Conservation (phyloP, 2,329 filamentous ascomycete genomes). For the Salinomyces thailandicus region DNA sequence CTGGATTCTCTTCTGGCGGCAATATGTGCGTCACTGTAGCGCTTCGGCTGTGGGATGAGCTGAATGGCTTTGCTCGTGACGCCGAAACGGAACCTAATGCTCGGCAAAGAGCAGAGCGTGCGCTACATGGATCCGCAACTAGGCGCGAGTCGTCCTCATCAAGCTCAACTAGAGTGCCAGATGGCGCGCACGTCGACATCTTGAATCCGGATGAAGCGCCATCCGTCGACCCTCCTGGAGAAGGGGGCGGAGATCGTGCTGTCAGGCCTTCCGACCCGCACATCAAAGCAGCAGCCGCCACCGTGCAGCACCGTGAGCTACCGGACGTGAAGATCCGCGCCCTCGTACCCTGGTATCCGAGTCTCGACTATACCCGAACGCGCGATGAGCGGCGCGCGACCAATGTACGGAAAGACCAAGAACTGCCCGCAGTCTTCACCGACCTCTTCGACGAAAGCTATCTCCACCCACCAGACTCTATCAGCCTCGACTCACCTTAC, state of each 20-base stretch:
- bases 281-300: constrained; percentile 1
- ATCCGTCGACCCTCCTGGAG: constrained; percentile 1
- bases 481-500: constrained; percentile 47
- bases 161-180: constrained; percentile 12
- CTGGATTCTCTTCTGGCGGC: constrained; percentile 53
- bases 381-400: constrained; percentile 48
- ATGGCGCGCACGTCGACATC: constrained; percentile 7
- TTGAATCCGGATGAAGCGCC: constrained; percentile 4
- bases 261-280: background rate
- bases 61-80: constrained; percentile 22
- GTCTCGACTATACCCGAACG: constrained; percentile 51
- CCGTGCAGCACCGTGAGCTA: constrained; percentile 4
- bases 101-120: constrained; percentile 8
- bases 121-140: constrained; percentile 8
- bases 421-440: constrained; percentile 41
- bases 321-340: constrained; percentile 40
- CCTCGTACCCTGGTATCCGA: constrained; percentile 52
- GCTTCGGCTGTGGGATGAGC: constrained; percentile 44
- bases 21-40: constrained; percentile 55
- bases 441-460: constrained; percentile 42
- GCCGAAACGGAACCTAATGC: constrained; percentile 3
- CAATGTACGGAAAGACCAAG: constrained; percentile 42
- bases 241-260: background rate
- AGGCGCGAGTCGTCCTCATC: constrained; percentile 7
- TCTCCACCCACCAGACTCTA: constrained; percentile 33